Evolutionary conservation across 1,284 basidiomycete genomes (phyloP), one percentile per base, ranked within the genome.

Genomic region (Ustilago loliicola): DNA sequence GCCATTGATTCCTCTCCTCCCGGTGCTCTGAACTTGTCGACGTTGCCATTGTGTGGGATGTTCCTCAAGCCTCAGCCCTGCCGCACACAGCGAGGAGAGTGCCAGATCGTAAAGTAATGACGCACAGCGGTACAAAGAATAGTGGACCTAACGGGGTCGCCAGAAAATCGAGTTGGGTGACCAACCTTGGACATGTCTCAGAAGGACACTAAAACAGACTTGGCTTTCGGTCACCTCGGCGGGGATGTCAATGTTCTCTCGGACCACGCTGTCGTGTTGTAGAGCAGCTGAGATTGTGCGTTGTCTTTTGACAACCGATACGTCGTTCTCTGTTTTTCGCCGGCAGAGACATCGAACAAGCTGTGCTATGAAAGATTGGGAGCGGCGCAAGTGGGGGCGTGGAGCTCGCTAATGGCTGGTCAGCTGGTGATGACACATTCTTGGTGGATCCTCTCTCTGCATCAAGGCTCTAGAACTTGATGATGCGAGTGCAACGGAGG

Each of bases 381-480:
- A 4, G 51, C 30, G 27, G 48, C 5, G 23, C 27, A 34, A 23
- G 51, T 32, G 29, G 51, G 32, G 30, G 2, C 8, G n/a, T 23
- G 51, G 17, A 53, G 32, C 51, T 30, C 51, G 32, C 27, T 34
- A 53, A 21, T 53, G 30, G 25, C 32, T 3, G 51, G 30, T 21
- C 51, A 53, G 51, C 19, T 34, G 30, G 17, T 21, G 51, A 53
- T 53, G 51, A 53, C 51, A 53, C 51, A 36, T 21, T 34, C n/a
- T 13, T 23, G 11, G 17, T 34, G 6, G 30, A 53, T 53, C 30
- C 11, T 8, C 10, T 19, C 30, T n/a, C 10, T 53, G 51, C 51
- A 29, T 23, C 51, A 32, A 21, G 30, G 51, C 48, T 51, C 48
- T 51, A 30, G 48, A 51, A 27, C 48, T 51, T 17, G 25, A 13